A percentile compares a stretch with the other conserved stretches of the same genome.
phyloP scores from a whole-genome alignment of 1,139 yeast species.

The Scheffersomyces insectosa region DNA sequence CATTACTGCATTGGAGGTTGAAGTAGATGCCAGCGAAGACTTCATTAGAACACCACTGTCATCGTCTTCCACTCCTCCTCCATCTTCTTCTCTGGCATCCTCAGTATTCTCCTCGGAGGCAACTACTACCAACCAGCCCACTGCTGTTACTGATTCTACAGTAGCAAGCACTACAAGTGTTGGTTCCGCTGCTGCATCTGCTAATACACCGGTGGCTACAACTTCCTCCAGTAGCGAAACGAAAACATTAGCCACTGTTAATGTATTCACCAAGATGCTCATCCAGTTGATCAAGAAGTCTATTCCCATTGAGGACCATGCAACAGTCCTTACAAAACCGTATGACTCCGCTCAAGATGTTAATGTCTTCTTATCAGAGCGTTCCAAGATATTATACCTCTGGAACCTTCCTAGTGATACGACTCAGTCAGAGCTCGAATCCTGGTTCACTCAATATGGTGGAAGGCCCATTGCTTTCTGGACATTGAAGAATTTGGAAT shows the following conservation, averaged over 20 bases:
- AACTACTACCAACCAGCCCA: conserved; percentile 5
- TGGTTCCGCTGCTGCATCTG: neutral
- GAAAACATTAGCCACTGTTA: conserved; percentile 16
- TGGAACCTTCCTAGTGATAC: conserved; percentile 81
- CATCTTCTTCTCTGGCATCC: conserved; percentile 3
- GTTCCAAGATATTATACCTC: conserved; percentile 76
- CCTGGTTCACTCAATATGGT: conserved; percentile 88
- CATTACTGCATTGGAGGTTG: conserved; percentile 61
- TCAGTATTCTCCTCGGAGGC: conserved; percentile 9
- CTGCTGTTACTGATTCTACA: neutral
- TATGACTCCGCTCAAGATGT: conserved; percentile 74
- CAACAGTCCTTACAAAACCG: conserved; percentile 66
- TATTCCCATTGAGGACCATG: conserved; percentile 52
- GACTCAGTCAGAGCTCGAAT: conserved; percentile 86
- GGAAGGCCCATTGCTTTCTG: conserved; percentile 87
- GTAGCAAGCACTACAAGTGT: neutral
- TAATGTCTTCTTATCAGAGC: conserved; percentile 64
- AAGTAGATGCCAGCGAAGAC: conserved; percentile 22
- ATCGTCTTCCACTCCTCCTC: conserved; percentile 11
- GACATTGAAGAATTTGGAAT: conserved; percentile 69
- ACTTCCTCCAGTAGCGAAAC: conserved; percentile 8
- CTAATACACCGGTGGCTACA: conserved; percentile 12
- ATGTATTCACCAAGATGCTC: conserved; percentile 43
- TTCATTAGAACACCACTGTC: conserved; percentile 5
- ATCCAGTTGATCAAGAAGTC: conserved; percentile 55